Evolutionary conservation across 495 filamentous ascomycete genomes (phyloP), one percentile per base, ranked within the genome.

Genomic region (Sporormia fimetaria): DNA sequence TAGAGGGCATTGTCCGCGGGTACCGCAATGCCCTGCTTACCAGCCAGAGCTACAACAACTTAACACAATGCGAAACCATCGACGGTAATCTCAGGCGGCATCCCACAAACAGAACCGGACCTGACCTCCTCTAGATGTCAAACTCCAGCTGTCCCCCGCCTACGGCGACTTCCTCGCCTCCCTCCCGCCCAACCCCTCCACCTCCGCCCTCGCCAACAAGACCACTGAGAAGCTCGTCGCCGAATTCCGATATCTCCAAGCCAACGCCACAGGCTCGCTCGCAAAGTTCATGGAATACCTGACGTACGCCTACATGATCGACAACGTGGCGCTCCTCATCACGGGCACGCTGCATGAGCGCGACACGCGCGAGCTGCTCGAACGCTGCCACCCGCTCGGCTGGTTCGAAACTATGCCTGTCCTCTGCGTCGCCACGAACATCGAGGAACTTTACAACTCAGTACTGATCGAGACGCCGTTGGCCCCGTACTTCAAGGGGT

Each of bases 391-490:
- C 56, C 92, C 90, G 10, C 74, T 99, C 0, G 90, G 90, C 42
- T 94, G 88, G 86, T 99, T 99, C 64, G 92, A 96, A 68, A 92
- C 90, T 15, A 81, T 99, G 78, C 92, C 90, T 5, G 88, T 95
- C 20, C 79, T 99, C 25, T 95, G 88, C 61, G 87, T 96, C 10
- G 90, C 90, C 21, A 94, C 87, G 30, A 96, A 95, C 57, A 90
- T 95, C 55, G 90, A 99, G 62, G 90, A 99, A 51, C 71, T 99
- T 14, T 99, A 96, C 71, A 96, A 95, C 69, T 88, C 82, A 26
- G 88, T 96, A 15, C 65, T 99, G 54, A 82, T 99, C 47, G 90
- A 99, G 66, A 96, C 90, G 6, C 92, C 90, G 1, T 68, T 99
- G 26, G 90, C 87, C 28, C 76, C 84, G 12, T 99, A 94, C 64